These are phyloP conservation scores for Clonostachys chloroleuca DNA, from an alignment of 2,329 filamentous ascomycete species.

Conservation along the genomic window DNA sequence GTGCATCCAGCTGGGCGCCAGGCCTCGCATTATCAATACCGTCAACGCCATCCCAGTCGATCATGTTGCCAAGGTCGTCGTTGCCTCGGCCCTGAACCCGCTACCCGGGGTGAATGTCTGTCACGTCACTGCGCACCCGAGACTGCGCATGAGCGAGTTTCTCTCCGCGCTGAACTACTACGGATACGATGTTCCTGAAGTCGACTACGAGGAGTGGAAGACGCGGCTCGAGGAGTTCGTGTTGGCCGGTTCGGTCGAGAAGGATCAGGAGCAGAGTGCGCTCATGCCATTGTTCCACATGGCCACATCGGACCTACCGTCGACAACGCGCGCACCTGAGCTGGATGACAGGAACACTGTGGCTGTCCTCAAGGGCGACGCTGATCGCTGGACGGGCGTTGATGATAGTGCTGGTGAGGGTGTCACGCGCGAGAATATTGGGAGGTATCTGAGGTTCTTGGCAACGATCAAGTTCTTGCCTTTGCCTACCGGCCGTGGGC, in stretches of 20 bases:
- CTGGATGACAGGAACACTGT: conserved; percentile 64
- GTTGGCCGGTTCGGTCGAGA: conserved; percentile 7
- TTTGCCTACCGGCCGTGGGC: conserved; percentile 16
- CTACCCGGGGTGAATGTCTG: conserved; percentile 48
- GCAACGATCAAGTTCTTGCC: conserved; percentile 19
- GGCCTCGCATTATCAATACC: conserved; percentile 78
- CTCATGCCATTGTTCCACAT: conserved; percentile 69
- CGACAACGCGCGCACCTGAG: conserved; percentile 64
- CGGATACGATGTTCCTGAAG: conserved; percentile 68
- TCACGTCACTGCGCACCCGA: conserved; percentile 76
- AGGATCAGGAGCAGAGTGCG: conserved; percentile 18
- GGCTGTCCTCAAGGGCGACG: conserved; percentile 58
- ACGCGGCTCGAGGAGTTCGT: conserved; percentile 8
- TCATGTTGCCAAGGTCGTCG: conserved; percentile 77
- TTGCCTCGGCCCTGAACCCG: conserved; percentile 67
- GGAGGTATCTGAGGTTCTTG: conserved; percentile 17
- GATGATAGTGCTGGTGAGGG: conserved; percentile 44
- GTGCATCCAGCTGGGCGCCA: conserved; percentile 70
- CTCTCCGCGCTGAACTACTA: conserved; percentile 66
- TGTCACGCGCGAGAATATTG: conserved; percentile 15
- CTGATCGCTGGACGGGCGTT: conserved; percentile 49
- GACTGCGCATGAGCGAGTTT: conserved; percentile 74
- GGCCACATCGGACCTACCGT: conserved; percentile 62
- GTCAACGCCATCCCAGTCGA: conserved; percentile 87
- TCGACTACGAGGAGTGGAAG: conserved; percentile 54